Evolutionary conservation across 495 filamentous ascomycete species (phyloP), one percentile per base, ranked within the genome.

Genomic region (Sabuloglossum arenarium): DNA sequence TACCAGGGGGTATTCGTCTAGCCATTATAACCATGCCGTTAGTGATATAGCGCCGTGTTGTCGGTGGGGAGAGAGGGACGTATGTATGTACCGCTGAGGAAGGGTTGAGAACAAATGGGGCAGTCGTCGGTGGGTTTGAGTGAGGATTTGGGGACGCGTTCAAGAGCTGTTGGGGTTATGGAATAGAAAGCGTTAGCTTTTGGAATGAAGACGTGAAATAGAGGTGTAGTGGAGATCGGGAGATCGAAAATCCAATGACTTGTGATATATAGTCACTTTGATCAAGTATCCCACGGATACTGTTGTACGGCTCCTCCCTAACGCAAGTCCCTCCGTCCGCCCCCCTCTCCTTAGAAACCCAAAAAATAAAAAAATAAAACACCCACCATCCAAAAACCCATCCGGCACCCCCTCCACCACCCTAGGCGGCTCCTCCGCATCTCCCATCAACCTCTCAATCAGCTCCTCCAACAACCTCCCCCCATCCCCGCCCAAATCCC

Each of bases 51-150:
- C 29, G 0, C 12, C 2, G 0, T 47, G 32, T 54, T 8, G 6
- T 28, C 2, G 11, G 29, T 4, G 28, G 27, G 19, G 27, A 8
- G 30, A 25, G 14, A 16, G 54, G 5, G 24, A 28, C 16, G 29
- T 16, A 4, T 19, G 4, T 2, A n/a, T 11, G n/a, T 69, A 71
- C 84, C 85, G 43, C 95, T 88, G 16, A 95, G 65, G 61, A 87
- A 96, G 34, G 72, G 69, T 63, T 88, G 86, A 24, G 76, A 79
- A 67, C 91, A 98, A 58, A 98, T 96, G 1, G 86, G 84, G 61
- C 91, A 98, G 27, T 65, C 71, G 58, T 90, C 85, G 6, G 74
- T 76, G 30, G 70, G 62, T 62, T 82, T 80, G 34, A 96, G 68
- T 14, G 66, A 64, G 67, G 79, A 78, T 61, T 80, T 82, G 11